Conservation (phyloP, 2,329 filamentous ascomycete species). For the Xylaria sp. region DNA sequence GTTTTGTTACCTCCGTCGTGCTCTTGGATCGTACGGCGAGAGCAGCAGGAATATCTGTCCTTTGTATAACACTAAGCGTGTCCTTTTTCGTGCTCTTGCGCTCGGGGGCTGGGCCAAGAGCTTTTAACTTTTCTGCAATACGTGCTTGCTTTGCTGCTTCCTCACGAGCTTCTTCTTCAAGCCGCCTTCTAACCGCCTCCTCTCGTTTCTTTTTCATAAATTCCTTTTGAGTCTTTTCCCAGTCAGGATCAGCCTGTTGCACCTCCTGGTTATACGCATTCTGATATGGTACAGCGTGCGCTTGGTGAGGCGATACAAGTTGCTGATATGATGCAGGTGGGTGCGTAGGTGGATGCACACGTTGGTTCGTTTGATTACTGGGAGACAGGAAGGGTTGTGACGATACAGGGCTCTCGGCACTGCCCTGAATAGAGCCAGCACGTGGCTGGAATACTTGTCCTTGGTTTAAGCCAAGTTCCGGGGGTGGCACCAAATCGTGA, state of each 20-base stretch:
- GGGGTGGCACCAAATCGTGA: slow-evolving; percentile 56
- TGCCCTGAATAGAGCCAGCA: slow-evolving; percentile 61
- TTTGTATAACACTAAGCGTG: slow-evolving; percentile 49
- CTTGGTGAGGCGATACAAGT: slow-evolving; percentile 56
- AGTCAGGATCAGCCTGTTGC: slow-evolving; percentile 60
- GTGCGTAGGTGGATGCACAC: slow-evolving; percentile 48
- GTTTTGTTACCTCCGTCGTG: slow-evolving; percentile 36
- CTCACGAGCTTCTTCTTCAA: slow-evolving; percentile 76
- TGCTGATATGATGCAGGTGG: slow-evolving; percentile 53
- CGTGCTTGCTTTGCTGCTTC: slow-evolving; percentile 77
- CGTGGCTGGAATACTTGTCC: slow-evolving; percentile 51
- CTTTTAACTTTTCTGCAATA: slow-evolving; percentile 76
- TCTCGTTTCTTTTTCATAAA: slow-evolving; percentile 79
- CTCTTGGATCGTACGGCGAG: slow-evolving; percentile 37
- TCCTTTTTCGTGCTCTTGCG: slow-evolving; percentile 68
- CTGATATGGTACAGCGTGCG: slow-evolving; percentile 54
- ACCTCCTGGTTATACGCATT: slow-evolving; percentile 47
- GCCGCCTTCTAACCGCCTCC: slow-evolving; percentile 72
- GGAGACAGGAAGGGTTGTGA: slow-evolving; percentile 56
- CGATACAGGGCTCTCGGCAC: slow-evolving; percentile 62
- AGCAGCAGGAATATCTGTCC: slow-evolving; percentile 39
- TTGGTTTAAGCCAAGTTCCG: slow-evolving; percentile 50
- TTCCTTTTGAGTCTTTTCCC: slow-evolving; percentile 71
- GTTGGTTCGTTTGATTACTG: slow-evolving; percentile 39
- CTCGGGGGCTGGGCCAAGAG: slow-evolving; percentile 72